Percentiles rank a stretch among this genome's conserved stretches.
phyloP scores from a whole-genome alignment of 1,284 basidiomycete species.

The Melampsora medusae region DNA sequence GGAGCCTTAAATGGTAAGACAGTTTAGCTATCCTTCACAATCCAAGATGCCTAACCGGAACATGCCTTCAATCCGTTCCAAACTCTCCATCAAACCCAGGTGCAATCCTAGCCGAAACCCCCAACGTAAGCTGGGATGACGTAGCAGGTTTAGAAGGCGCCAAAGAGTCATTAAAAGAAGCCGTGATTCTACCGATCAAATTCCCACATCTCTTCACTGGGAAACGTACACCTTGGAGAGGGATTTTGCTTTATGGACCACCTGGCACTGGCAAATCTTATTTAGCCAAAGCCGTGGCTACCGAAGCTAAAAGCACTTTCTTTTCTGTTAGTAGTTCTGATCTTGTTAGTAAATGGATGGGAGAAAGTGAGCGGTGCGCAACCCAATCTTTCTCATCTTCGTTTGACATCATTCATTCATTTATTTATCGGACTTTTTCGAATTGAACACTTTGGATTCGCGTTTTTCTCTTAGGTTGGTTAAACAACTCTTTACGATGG shows the following conservation, averaged over 20 bases:
- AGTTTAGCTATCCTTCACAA: neutral
- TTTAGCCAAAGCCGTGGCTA: slow-evolving; percentile 95
- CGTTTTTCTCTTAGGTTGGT: slow-evolving; percentile 68
- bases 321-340: slow-evolving; percentile 94
- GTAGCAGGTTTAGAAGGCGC: slow-evolving; percentile 91
- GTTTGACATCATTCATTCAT: no score
- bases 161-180: slow-evolving; percentile 94
- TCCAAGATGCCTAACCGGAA: no score
- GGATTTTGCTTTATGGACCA: slow-evolving; percentile 92
- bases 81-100: slow-evolving; percentile 52
- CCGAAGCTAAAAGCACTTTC: slow-evolving; percentile 97
- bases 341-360: slow-evolving; percentile 98
- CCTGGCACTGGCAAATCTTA: slow-evolving; percentile 93
- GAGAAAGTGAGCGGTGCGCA: slow-evolving; percentile 86
- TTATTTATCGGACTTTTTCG: no score
- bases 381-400: slow-evolving; percentile 34
- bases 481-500: slow-evolving; percentile 93
- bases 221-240: slow-evolving; percentile 93
- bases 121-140: slow-evolving; percentile 96
- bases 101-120: slow-evolving; percentile 88
- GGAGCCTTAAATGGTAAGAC: slow-evolving; percentile 69
- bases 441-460: no score
- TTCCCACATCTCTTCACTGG: slow-evolving; percentile 98
- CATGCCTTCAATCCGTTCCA: neutral
- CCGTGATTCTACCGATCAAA: slow-evolving; percentile 97